Evolutionary conservation across 305 asterid genomes (phyloP), one percentile per base, ranked within the genome.

Genomic region (Striga hermonthica): DNA sequence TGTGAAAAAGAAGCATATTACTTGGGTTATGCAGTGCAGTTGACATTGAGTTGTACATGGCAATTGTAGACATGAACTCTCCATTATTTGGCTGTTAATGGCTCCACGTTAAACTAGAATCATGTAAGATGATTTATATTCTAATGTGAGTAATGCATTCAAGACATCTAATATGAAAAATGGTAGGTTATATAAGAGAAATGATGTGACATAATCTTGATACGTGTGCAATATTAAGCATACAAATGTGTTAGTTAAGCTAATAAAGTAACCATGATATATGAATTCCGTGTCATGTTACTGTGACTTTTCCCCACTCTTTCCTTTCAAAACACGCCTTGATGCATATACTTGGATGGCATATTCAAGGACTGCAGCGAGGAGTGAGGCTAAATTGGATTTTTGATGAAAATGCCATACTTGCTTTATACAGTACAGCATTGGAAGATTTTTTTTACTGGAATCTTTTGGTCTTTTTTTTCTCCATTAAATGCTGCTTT

Each of bases 291-390:
- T 10, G 16, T 59, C 61, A n/a, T 45, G 52, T 55, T 38, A 44
- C 28, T 60, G 62, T 62, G 65, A 45, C 31, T 66, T 54, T 28
- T 44, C 14, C 22, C 47, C 36, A 66, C 47, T 56, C 49, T 62
- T 62, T 45, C 35, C 65, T 60, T 38, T 9, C 35, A 43, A 9
- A 7, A 43, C 48, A 43, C 7, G 4, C 11, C 48, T 7, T 43
- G 11, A 11, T 43, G 9, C 9, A 43, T 8, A 43, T 11, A 7
- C 48, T 2, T 7, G 11, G 48, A 7, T 43, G 9, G 48, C 10
- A 6, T 43, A 43, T 43, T 43, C 48, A 11, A 43, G 9, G 9
- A 43, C 48, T 3, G 11, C 11, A 6, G 48, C 11, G 48, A 5
- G 8, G 48, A 11, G 10, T 11, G 48, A 43, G 11, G 48, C 48